Evolutionary conservation across 1,284 basidiomycete species (phyloP).

Genomic region (Phellinidium pouzarii): DNA sequence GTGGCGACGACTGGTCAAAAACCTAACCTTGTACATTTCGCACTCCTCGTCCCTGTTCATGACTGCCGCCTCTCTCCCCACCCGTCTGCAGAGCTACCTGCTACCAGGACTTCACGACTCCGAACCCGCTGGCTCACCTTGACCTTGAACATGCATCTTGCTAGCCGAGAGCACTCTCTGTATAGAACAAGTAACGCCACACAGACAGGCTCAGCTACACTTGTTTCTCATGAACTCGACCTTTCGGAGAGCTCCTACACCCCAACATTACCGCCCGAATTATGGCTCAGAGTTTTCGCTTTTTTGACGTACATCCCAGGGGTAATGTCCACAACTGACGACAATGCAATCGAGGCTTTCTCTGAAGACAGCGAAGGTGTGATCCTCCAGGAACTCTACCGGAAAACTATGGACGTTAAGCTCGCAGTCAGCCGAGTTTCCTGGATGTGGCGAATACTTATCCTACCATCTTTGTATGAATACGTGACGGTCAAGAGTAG

Average conservation of each 20-base stretch:
- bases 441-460: constrained; percentile 26
- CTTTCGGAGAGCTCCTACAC: neutral
- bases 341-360: constrained; percentile 26
- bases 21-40: too few relatives aligned
- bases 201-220: neutral
- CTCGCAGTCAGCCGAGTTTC: constrained; percentile 28
- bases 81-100: too few relatives aligned
- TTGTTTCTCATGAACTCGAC: neutral
- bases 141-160: too few relatives aligned
- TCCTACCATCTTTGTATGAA: constrained; percentile 25
- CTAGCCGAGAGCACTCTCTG: too few relatives aligned
- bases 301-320: constrained; percentile 29
- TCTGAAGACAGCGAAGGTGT: constrained; percentile 29
- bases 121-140: too few relatives aligned
- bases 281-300: constrained; percentile 30
- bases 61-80: too few relatives aligned
- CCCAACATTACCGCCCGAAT: constrained; percentile 25
- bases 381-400: constrained; percentile 25
- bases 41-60: too few relatives aligned
- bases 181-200: too few relatives aligned
- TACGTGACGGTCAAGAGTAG: constrained; percentile 30
- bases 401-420: constrained; percentile 27
- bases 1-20: too few relatives aligned
- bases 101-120: too few relatives aligned
- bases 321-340: constrained; percentile 24